Conservation (phyloP, 495 filamentous ascomycete genomes). For the Aspergillus kassunensis region DNA sequence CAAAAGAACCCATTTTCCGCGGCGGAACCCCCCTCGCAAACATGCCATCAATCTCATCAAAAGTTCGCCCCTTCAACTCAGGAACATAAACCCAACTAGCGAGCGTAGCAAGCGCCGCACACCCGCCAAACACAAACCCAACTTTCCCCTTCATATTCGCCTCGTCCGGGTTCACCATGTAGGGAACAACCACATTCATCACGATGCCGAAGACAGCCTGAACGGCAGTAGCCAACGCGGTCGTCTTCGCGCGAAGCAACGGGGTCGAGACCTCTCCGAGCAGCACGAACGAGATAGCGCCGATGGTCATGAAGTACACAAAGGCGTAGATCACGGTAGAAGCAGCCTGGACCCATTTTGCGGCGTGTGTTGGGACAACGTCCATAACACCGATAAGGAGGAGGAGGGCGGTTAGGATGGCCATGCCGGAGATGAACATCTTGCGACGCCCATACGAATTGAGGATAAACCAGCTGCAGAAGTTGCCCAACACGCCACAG, state of each 20-base stretch:
- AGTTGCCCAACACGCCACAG: background rate
- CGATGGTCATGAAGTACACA: background rate
- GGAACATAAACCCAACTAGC: background rate
- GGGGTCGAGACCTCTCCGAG: background rate
- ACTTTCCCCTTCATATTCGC: constrained; percentile 1
- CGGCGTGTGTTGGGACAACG: background rate
- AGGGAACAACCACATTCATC: background rate
- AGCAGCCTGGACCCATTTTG: background rate
- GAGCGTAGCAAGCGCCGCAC: background rate
- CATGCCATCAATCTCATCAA: background rate
- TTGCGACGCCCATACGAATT: background rate
- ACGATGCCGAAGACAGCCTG: background rate
- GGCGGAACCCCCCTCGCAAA: no score
- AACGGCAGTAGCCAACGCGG: background rate
- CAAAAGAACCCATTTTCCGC: no score
- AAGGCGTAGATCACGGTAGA: background rate
- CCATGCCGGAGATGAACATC: background rate
- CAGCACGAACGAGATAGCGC: background rate
- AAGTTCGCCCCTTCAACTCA: background rate
- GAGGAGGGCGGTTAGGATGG: background rate
- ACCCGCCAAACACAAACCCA: background rate
- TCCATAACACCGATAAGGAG: background rate
- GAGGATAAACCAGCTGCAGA: background rate
- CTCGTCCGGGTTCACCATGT: background rate
- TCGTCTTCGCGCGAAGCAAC: background rate